Evolutionary conservation across 371 early-diverging fungal species (phyloP).

Genomic region (Mortierella sp.): DNA sequence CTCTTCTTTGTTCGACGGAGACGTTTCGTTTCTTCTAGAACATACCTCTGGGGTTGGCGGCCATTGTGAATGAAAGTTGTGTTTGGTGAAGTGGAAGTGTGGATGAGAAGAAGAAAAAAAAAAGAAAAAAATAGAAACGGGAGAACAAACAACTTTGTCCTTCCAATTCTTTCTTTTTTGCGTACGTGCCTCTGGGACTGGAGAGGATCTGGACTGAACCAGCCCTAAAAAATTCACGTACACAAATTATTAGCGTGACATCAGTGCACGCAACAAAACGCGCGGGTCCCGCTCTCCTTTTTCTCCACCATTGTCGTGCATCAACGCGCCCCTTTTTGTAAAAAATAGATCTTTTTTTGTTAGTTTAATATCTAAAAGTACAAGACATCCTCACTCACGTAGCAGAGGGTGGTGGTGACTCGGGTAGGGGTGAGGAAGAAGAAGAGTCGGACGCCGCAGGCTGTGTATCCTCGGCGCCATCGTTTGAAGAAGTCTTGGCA

Average conservation of each 20-base stretch:
- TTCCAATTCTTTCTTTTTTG: constrained; percentile 25
- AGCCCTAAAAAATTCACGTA: neutral
- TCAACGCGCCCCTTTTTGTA: neutral
- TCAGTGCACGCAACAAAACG: neutral
- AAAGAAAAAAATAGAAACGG: neutral
- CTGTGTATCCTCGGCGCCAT: neutral
- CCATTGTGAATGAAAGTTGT: constrained; percentile 34
- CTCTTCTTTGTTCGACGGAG: neutral
- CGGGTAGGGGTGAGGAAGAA: neutral
- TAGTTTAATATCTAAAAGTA: neutral
- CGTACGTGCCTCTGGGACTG: neutral
- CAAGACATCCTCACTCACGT: neutral
- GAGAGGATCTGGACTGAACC: neutral
- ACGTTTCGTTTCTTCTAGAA: neutral
- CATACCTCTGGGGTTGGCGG: constrained; percentile 41
- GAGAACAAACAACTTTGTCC: constrained; percentile 16
- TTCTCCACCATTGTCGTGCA: neutral
- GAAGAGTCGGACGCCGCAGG: neutral
- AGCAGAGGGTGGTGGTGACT: neutral
- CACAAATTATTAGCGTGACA: neutral
- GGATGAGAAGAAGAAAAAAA: constrained; percentile 17
- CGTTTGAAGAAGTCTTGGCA: neutral
- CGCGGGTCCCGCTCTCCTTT: neutral
- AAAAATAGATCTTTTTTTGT: neutral
- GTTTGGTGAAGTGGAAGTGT: constrained; percentile 4